These are phyloP conservation scores for Backusella mclennaniae DNA, from an alignment of 192 early-diverging fungal genomes.

Conservation along the genomic window DNA sequence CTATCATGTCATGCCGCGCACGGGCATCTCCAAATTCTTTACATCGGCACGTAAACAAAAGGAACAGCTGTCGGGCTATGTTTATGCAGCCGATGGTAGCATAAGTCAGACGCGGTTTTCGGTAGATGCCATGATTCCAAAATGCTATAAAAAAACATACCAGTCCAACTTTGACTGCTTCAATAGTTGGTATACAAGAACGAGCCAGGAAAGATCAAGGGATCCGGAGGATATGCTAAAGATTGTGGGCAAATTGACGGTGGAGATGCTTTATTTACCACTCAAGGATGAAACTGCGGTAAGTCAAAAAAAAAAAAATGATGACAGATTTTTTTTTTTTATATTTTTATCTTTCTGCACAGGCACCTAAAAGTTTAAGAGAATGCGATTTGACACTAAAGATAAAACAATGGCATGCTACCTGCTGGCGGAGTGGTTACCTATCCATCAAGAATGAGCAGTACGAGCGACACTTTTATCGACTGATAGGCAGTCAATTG, in stretches of 20 bases:
- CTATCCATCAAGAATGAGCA: conserved; percentile 6
- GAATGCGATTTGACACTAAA: conserved; percentile 26
- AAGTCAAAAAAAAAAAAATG: not conserved
- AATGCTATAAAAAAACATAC: conserved; percentile 20
- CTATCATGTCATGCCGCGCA: conserved; percentile 23
- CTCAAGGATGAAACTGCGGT: conserved; percentile 14
- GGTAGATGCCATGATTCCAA: conserved; percentile 13
- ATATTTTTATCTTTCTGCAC: not conserved
- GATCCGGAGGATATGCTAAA: conserved; percentile 20
- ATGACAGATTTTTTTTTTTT: not conserved
- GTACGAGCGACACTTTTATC: conserved; percentile 10
- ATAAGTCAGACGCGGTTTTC: conserved; percentile 29
- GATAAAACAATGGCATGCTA: conserved; percentile 30
- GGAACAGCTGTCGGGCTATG: conserved; percentile 23
- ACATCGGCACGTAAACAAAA: conserved; percentile 22
- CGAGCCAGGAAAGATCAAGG: conserved; percentile 2
- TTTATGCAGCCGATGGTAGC: conserved; percentile 19
- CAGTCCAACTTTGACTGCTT: conserved; percentile 27
- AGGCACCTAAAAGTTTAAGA: conserved; percentile 19
- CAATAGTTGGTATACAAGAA: conserved; percentile 24
- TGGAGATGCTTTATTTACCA: conserved; percentile 32
- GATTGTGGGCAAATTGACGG: conserved; percentile 22
- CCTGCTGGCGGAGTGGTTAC: conserved; percentile 24
- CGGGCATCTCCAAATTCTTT: conserved; percentile 13
- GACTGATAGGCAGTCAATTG: conserved; percentile 20